Base-by-base conservation (phyloP, 306 rosid species). In the Phaseolus lunatus region DNA sequence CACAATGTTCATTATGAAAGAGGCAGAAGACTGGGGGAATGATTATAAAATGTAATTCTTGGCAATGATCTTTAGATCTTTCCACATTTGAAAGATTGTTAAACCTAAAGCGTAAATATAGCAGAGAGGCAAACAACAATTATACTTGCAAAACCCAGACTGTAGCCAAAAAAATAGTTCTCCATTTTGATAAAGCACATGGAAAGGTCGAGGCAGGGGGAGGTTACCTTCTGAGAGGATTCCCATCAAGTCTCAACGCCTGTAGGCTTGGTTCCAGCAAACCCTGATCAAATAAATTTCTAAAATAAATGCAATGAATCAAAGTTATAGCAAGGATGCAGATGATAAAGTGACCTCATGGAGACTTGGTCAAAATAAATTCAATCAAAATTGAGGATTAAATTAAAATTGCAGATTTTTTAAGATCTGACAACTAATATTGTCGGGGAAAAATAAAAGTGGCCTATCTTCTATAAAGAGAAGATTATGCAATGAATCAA, bases 171-270 rank as follows among this genome's bases (percentile, higher is more conserved):
- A 70, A 61, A 58, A 31, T 50, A n/a, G 64, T 50, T 66, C 48
- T 54, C 61, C 67, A 70, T 37, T 70, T 66, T 31, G 22, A 65
- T 70, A 76, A 76, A 76, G 56, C 62, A 70, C 39, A 7, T 3
- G 19, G 23, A 77, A 22, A 53, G 23, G 75, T 39, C 1, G 43
- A 57, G 57, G 72, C 50, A 56, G 15, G 49, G 47, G 26, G 76
- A 16, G 37, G 75, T 16, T 81, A 94, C 98, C 98, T 92, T 92
- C 98, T 88, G 77, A 94, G 85, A 29, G 97, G 97, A 92, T 94
- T 94, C 78, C 98, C 97, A 31, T 84, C 96, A 57, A 94, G 92
- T 88, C 93, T 85, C 72, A 94, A 79, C 41, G 82, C 90, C 77
- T 89, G 97, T 50, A 94, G 87, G 87, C 77, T 89, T 24, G 93